Conservation (phyloP, 1,284 basidiomycete genomes). For the Pisolithus thermaeus region DNA sequence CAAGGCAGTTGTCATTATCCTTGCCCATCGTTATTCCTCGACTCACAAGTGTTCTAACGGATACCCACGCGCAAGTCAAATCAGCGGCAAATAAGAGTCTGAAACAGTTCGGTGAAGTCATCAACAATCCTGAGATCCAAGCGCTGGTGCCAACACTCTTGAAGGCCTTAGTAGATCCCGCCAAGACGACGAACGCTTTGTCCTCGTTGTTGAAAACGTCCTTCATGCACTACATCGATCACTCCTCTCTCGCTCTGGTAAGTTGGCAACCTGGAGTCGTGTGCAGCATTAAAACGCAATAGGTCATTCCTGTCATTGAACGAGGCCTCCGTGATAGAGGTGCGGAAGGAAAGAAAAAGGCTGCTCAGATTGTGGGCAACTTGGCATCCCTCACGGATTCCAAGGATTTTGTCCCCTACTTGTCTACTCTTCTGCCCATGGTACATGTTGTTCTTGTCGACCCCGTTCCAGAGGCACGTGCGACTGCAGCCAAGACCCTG, state of each 20-base stretch:
- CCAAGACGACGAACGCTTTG: slow-evolving; percentile 85
- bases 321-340: slow-evolving; percentile 89
- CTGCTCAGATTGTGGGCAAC: slow-evolving; percentile 96
- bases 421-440: slow-evolving; percentile 83
- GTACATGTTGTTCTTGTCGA: slow-evolving; percentile 92
- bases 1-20: slow-evolving; percentile 90
- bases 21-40: slow-evolving; percentile 96
- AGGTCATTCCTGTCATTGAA: slow-evolving; percentile 96
- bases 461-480: slow-evolving; percentile 95
- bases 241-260: slow-evolving; percentile 94
- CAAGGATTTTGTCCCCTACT: slow-evolving; percentile 96
- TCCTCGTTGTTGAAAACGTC: slow-evolving; percentile 85
- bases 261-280: slow-evolving; percentile 20
- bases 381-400: slow-evolving; percentile 92
- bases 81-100: slow-evolving; percentile 90
- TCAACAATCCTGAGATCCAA: slow-evolving; percentile 93
- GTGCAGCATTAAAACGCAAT: slow-evolving; percentile 6
- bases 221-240: slow-evolving; percentile 98
- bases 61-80: slow-evolving; percentile 96
- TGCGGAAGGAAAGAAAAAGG: slow-evolving; percentile 92
- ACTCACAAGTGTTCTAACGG: slow-evolving; percentile 91
- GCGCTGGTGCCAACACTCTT: slow-evolving; percentile 87
- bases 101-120: slow-evolving; percentile 97
- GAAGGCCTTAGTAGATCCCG: slow-evolving; percentile 95
- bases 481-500: slow-evolving; percentile 96